Percentiles rank a stretch among this genome's conserved stretches.
Evolutionary conservation across 2,329 filamentous ascomycete species (phyloP).

Genomic region (Nothomitra cinnamomea): DNA sequence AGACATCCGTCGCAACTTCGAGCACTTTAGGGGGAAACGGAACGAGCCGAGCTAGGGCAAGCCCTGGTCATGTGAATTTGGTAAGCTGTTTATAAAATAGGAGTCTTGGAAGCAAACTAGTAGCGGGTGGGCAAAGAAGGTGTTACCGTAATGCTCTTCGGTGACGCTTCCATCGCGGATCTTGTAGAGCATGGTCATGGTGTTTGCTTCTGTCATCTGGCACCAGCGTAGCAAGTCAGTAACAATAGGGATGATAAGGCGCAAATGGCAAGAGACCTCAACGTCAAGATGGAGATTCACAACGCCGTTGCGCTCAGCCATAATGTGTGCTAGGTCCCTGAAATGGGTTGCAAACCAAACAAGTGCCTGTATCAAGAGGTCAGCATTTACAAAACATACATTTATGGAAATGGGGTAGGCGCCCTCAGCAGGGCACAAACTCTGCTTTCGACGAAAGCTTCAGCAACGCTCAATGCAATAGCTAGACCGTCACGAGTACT

Average conservation of each 20-base stretch:
- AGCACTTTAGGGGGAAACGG: conserved; percentile 54
- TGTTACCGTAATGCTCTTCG: conserved; percentile 51
- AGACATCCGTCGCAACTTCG: conserved; percentile 48
- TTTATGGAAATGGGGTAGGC: neutral
- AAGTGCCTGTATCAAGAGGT: conserved; percentile 32
- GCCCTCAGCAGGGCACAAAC: conserved; percentile 9
- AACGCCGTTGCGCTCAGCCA: conserved; percentile 60
- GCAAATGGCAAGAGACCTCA: conserved; percentile 31
- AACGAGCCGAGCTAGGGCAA: conserved; percentile 61
- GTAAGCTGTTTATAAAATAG: neutral
- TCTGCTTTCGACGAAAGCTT: conserved; percentile 61
- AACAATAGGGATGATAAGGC: neutral
- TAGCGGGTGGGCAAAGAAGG: neutral
- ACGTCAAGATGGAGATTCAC: conserved; percentile 69
- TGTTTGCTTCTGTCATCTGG: conserved; percentile 27
- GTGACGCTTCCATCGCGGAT: conserved; percentile 53
- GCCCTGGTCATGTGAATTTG: conserved; percentile 23
- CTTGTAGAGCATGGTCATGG: conserved; percentile 79
- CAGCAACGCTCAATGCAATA: conserved; percentile 78
- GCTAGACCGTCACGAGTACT: conserved; percentile 76
- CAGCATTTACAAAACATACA: conserved; percentile 3
- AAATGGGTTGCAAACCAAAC: conserved; percentile 96
- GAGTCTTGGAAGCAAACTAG: neutral
- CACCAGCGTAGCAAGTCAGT: neutral
- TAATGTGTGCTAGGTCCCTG: conserved; percentile 57